Evolutionary conservation across 2,329 filamentous ascomycete genomes (phyloP), one percentile per base, ranked within the genome.

Genomic region (Gremmenia infestans): DNA sequence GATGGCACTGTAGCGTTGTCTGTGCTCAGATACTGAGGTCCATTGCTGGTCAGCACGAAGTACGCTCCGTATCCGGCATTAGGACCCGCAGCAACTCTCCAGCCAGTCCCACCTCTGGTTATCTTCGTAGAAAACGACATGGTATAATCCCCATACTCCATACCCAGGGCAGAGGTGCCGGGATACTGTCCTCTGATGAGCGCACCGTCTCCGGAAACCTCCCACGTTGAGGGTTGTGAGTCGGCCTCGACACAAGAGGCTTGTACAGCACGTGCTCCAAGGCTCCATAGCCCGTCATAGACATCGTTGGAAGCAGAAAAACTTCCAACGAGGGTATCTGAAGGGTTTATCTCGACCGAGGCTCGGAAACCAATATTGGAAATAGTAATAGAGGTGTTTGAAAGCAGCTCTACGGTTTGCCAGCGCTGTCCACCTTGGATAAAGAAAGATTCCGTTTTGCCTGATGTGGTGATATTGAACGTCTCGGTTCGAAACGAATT

Each of bases 371-470:
- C 73, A 1, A 73, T 55, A 1, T 55, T 48, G 5, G 56, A 60
- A 50, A 76, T 66, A 0, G 61, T 65, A 3, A 76, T 56, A 2
- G 64, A 64, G 1, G 62, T 65, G 22, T 72, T 65, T 0, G 69
- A 72, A 17, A 76, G 60, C 0, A 76, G 62, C 2, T 65, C 64
- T 23, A 75, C 61, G 0, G 71, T 69, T 55, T 74, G 67, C 73
- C 73, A 76, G 58, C 71, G 61, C 58, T 74, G 72, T 0, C 71
- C 72, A 4, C 73, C 74, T 59, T 76, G 74, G 0, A 75, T 54
- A 39, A 76, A 69, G 19, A 66, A 71, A 1, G 68, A 71, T 7
- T 70, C 54, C 0, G 68, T 22, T 2, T 57, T 52, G 2, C 73
- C 72, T 1, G 51, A 9, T 0, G 55, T 45, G 0, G 68, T 72